Percentiles rank a stretch among this genome's conserved stretches.
Evolutionary conservation across 2,329 filamentous ascomycete species (phyloP).

Genomic region (Neofusicoccum sp.): DNA sequence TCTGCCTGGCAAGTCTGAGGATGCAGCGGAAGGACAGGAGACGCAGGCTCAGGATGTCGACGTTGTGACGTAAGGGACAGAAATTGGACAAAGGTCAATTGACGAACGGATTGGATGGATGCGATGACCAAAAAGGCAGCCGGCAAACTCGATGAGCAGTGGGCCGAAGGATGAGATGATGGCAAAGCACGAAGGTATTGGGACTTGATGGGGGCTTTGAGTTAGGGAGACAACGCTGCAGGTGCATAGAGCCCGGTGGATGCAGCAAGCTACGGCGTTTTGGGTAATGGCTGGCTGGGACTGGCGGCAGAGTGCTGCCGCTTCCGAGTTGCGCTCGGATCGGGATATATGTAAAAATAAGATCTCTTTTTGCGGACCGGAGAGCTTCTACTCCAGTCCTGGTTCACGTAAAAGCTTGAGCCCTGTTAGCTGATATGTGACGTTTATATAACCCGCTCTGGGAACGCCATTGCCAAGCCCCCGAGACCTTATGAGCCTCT

Average conservation of each 20-base stretch:
- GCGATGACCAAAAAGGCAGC: not conserved
- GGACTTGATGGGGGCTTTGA: not conserved
- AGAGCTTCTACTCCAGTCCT: slow-evolving; percentile 13
- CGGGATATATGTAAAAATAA: slow-evolving; percentile 12
- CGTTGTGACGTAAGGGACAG: slow-evolving; percentile 4
- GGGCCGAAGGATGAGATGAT: not conserved
- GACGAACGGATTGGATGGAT: slow-evolving; percentile 2
- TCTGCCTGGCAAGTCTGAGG: slow-evolving; percentile 52
- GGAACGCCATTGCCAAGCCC: not conserved
- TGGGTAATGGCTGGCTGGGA: slow-evolving; percentile 10
- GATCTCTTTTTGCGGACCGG: slow-evolving; percentile 9
- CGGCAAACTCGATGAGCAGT: not conserved
- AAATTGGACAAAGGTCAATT: not conserved
- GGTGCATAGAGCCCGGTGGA: slow-evolving; percentile 9
- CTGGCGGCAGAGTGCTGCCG: slow-evolving; percentile 11
- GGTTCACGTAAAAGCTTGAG: not conserved
- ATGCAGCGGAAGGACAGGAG: not conserved
- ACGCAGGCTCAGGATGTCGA: slow-evolving; percentile 9
- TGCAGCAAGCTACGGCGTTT: slow-evolving; percentile 13
- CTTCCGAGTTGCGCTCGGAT: slow-evolving; percentile 12
- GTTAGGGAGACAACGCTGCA: slow-evolving; percentile 11
- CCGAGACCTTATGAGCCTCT: not conserved
- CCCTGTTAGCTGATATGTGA: slow-evolving; percentile 3
- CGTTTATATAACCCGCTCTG: not conserved
- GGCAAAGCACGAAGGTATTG: not conserved